A percentile compares a stretch with the other conserved stretches of the same genome.
Conservation (phyloP, 768 basidiomycete genomes). For the Kwoniella shandongensis region DNA sequence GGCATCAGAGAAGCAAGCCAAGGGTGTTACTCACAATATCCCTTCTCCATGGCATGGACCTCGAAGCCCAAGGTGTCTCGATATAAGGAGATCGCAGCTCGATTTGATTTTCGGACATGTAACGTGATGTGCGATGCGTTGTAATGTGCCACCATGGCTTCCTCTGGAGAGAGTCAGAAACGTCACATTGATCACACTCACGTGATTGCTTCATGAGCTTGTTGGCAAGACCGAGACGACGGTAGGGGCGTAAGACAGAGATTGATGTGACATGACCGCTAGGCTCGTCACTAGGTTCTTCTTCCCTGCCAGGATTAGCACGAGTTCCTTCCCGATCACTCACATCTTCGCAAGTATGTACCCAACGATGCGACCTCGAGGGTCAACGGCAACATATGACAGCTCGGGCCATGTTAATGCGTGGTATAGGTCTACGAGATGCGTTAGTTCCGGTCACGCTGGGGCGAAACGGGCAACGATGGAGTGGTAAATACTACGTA, state of each 20-base stretch:
- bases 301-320: conserved; percentile 53
- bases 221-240: conserved; percentile 88
- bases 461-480: background rate
- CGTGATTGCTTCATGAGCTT: conserved; percentile 91
- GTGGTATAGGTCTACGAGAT: conserved; percentile 90
- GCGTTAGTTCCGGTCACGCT: too few species aligned
- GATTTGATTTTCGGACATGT: conserved; percentile 93
- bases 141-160: conserved; percentile 88
- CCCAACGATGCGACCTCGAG: conserved; percentile 83
- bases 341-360: conserved; percentile 97
- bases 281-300: conserved; percentile 62
- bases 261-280: conserved; percentile 97
- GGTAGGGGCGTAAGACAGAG: conserved; percentile 83
- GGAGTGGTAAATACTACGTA: background rate
- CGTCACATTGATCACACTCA: conserved; percentile 56
- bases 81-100: conserved; percentile 84
- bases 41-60: conserved; percentile 79
- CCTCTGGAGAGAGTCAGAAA: conserved; percentile 60
- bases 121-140: conserved; percentile 78
- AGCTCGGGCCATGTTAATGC: conserved; percentile 88
- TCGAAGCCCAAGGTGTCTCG: conserved; percentile 86
- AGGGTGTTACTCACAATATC: conserved; percentile 70
- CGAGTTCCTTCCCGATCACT: conserved; percentile 44
- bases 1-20: background rate
- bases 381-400: conserved; percentile 88